A percentile compares a stretch with the other conserved stretches of the same genome.
Conservation (phyloP, 2,329 filamentous ascomycete species). For the Sclerotinia minor region DNA sequence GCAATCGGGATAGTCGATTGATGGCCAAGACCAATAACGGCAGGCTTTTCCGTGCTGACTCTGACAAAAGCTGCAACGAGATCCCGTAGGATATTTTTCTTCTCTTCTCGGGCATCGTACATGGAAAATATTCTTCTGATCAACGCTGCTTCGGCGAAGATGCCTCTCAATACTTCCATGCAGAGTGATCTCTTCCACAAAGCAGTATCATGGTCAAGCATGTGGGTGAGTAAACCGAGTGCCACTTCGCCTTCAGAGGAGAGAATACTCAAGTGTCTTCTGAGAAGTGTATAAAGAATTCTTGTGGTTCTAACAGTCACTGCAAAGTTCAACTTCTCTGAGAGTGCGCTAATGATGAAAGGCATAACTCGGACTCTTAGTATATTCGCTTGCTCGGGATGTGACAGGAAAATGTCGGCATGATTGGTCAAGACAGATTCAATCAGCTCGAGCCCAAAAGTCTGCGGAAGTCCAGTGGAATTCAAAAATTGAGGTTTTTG, state of each 20-base stretch:
- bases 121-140: constrained; percentile 76
- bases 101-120: constrained; percentile 72
- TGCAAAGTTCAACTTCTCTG: constrained; percentile 76
- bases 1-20: constrained; percentile 80
- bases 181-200: constrained; percentile 87
- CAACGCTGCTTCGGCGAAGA: constrained; percentile 79
- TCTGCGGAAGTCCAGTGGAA: constrained; percentile 74
- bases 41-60: constrained; percentile 85
- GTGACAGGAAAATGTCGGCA: constrained; percentile 72
- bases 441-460: constrained; percentile 87
- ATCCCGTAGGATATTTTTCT: constrained; percentile 76
- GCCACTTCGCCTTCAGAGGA: constrained; percentile 80
- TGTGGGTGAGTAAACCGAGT: constrained; percentile 76
- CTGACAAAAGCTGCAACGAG: constrained; percentile 88
- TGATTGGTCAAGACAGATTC: constrained; percentile 88
- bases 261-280: constrained; percentile 73
- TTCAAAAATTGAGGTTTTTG: constrained; percentile 80
- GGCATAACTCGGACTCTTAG: constrained; percentile 79
- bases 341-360: constrained; percentile 74
- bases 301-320: constrained; percentile 79
- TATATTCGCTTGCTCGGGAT: constrained; percentile 78
- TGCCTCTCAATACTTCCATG: constrained; percentile 84
- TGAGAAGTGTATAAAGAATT: constrained; percentile 78
- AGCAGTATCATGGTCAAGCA: constrained; percentile 81
- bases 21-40: constrained; percentile 81